phyloP scores from a whole-genome alignment of 257 asterid species.

The Nicotiana otophora region DNA sequence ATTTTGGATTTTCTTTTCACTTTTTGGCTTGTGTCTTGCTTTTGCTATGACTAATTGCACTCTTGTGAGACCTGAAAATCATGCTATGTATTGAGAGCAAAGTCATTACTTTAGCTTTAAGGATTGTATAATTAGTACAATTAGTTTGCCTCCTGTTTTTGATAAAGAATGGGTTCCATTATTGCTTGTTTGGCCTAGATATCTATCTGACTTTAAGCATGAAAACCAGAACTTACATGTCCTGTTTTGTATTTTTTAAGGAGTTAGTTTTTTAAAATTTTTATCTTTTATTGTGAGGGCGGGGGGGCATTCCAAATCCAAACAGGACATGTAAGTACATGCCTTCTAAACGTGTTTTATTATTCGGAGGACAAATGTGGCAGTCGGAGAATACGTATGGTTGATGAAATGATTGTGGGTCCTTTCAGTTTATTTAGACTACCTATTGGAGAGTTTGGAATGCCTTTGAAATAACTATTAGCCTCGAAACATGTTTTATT shows the following conservation, averaged over 20 bases:
- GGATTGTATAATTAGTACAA: background rate
- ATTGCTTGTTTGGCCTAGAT: slow-evolving; percentile 2
- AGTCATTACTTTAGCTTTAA: background rate
- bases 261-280: background rate
- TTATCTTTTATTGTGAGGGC: background rate
- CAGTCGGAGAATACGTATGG: background rate
- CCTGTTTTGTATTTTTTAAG: background rate
- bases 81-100: background rate
- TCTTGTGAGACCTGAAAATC: slow-evolving; percentile 1
- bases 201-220: background rate
- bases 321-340: background rate
- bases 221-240: background rate
- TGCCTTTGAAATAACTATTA: background rate
- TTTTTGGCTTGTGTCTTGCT: background rate
- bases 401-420: slow-evolving; percentile 1
- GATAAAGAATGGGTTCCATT: background rate
- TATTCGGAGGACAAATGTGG: background rate
- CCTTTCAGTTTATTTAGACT: background rate
- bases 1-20: background rate
- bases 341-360: background rate
- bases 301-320: background rate
- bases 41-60: background rate
- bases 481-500: background rate
- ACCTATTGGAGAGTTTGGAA: background rate
- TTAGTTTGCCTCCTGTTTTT: background rate